Conservation (phyloP, 2,329 filamentous ascomycete species). For the Paracoccidioides brasiliensis region DNA sequence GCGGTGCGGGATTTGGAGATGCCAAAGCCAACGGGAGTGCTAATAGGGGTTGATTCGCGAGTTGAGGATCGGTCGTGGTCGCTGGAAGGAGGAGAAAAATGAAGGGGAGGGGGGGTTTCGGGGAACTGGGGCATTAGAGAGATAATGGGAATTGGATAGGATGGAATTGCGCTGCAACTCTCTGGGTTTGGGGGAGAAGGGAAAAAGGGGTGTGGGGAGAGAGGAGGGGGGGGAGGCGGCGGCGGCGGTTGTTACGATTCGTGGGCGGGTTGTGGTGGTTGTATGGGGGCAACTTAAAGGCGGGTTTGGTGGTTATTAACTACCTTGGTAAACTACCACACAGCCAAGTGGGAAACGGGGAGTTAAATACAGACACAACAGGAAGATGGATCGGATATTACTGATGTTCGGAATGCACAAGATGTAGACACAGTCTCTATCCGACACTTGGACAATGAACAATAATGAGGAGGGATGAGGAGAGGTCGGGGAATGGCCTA, state of each 20-base stretch:
- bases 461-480: too few relatives aligned
- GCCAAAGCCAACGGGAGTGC: constrained; percentile 38
- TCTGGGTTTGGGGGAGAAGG: neutral
- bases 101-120: constrained; percentile 38
- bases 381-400: too few relatives aligned
- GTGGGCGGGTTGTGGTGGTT: neutral
- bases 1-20: constrained; percentile 30
- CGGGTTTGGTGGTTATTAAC: neutral
- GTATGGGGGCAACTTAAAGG: neutral
- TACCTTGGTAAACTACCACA: too few relatives aligned
- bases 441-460: too few relatives aligned
- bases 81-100: constrained; percentile 38
- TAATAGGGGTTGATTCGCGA: constrained; percentile 35
- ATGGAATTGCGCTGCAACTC: constrained; percentile 3
- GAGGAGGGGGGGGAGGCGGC: neutral
- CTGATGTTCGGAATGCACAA: too few relatives aligned
- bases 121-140: constrained; percentile 42
- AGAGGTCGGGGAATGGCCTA: too few relatives aligned
- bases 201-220: neutral
- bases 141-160: neutral
- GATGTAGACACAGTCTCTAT: too few relatives aligned
- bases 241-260: too few relatives aligned
- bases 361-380: too few relatives aligned
- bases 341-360: neutral
- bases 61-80: constrained; percentile 38